These are phyloP conservation scores for Diophrys appendiculata DNA, from an alignment of 73 alveolate genomes.

Conservation along the genomic window DNA sequence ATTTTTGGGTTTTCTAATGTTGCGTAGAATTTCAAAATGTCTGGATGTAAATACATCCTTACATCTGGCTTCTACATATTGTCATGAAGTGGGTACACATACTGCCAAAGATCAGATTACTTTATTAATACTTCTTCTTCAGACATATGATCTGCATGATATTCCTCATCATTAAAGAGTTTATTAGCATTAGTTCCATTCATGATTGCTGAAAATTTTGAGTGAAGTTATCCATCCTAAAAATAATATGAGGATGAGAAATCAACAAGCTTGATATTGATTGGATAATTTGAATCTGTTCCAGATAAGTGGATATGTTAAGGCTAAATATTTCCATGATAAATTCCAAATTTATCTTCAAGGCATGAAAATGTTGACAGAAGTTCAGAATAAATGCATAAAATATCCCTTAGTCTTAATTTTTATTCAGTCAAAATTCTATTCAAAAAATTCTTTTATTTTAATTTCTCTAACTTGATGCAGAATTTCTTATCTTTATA, in stretches of 20 bases:
- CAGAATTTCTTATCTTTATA: neutral
- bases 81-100: neutral
- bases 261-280: neutral
- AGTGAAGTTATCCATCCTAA: neutral
- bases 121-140: neutral
- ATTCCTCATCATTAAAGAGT: neutral
- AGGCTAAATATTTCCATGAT: constrained; percentile 1
- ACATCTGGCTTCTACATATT: neutral
- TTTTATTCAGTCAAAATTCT: neutral
- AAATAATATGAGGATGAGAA: neutral
- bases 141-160: neutral
- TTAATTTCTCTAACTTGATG: neutral
- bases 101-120: neutral
- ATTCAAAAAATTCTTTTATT: neutral
- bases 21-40: neutral
- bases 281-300: neutral
- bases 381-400: neutral
- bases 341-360: neutral
- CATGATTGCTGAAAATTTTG: neutral
- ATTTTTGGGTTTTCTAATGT: neutral
- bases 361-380: neutral
- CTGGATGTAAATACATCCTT: neutral
- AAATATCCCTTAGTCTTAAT: neutral
- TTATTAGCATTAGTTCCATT: neutral
- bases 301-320: neutral